These are phyloP conservation scores for Mortierella alpina DNA, from an alignment of 192 early-diverging fungal species.

Conservation along the genomic window DNA sequence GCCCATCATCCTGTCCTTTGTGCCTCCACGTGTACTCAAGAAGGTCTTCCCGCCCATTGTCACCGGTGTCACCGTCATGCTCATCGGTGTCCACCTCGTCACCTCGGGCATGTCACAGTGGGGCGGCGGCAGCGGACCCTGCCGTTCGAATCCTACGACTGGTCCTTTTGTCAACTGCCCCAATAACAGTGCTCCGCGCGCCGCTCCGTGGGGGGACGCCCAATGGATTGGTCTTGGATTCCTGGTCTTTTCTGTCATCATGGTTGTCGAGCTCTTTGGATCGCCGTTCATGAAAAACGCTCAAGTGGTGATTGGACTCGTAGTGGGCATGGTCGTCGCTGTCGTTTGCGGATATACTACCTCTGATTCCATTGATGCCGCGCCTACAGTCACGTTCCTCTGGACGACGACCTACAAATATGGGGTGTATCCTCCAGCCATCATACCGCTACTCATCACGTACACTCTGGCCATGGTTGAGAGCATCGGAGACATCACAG, in stretches of 20 bases:
- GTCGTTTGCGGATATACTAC: slow-evolving; percentile 62
- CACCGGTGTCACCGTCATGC: slow-evolving; percentile 60
- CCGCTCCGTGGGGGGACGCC: slow-evolving; percentile 62
- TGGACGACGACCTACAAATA: slow-evolving; percentile 63
- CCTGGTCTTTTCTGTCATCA: slow-evolving; percentile 60
- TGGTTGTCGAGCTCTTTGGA: slow-evolving; percentile 65
- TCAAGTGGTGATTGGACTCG: slow-evolving; percentile 59
- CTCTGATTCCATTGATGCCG: slow-evolving; percentile 49
- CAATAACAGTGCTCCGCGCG: slow-evolving; percentile 53
- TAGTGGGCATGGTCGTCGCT: slow-evolving; percentile 65
- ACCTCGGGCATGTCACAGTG: slow-evolving; percentile 58
- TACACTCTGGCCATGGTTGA: slow-evolving; percentile 56
- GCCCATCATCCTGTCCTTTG: slow-evolving; percentile 56
- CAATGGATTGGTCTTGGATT: slow-evolving; percentile 64
- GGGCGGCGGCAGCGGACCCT: slow-evolving; percentile 63
- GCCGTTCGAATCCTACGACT: slow-evolving; percentile 46
- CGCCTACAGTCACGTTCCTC: slow-evolving; percentile 61
- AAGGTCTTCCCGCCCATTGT: slow-evolving; percentile 67
- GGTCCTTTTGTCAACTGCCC: slow-evolving; percentile 62
- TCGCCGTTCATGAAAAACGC: slow-evolving; percentile 69
- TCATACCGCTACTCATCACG: slow-evolving; percentile 63
- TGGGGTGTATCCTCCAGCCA: slow-evolving; percentile 57
- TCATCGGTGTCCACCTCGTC: slow-evolving; percentile 61
- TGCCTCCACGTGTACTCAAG: slow-evolving; percentile 59
- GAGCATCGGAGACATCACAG: slow-evolving; percentile 64